Evolutionary conservation across 768 basidiomycete species (phyloP).

Genomic region (Boletus rubescentipes): DNA sequence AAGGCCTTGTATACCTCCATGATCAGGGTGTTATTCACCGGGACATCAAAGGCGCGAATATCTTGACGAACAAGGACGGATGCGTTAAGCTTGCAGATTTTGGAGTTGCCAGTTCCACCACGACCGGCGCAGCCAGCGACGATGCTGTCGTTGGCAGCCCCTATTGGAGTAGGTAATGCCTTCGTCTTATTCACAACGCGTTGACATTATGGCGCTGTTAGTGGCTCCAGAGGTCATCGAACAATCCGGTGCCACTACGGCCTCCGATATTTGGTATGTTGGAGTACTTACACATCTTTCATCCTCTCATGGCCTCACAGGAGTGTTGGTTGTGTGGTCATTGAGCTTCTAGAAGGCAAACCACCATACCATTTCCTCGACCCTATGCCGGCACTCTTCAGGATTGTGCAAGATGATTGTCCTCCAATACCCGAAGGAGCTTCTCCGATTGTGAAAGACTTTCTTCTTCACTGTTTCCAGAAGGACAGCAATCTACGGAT

Average conservation of each 20-base stretch:
- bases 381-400: conserved; percentile 97
- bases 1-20: conserved; percentile 94
- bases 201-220: conserved; percentile 29
- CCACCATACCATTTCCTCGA: conserved; percentile 96
- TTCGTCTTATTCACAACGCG: background rate
- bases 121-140: conserved; percentile 72
- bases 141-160: conserved; percentile 96
- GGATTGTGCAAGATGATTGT: conserved; percentile 97
- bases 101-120: conserved; percentile 85
- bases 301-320: conserved; percentile 27
- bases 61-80: conserved; percentile 98
- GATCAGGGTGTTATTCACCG: conserved; percentile 99
- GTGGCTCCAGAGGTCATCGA: conserved; percentile 99
- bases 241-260: conserved; percentile 94
- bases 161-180: conserved; percentile 83
- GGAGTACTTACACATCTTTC: background rate
- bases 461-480: conserved; percentile 96
- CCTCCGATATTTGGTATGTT: conserved; percentile 90
- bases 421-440: conserved; percentile 96
- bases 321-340: conserved; percentile 96
- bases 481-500: conserved; percentile 95
- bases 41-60: conserved; percentile 99
- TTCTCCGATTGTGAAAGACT: conserved; percentile 94
- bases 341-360: conserved; percentile 85
- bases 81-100: conserved; percentile 99